Percentiles rank a stretch among this genome's conserved stretches.
Conservation (phyloP, 805 yeast genomes). For the Lachancea meyersii region DNA sequence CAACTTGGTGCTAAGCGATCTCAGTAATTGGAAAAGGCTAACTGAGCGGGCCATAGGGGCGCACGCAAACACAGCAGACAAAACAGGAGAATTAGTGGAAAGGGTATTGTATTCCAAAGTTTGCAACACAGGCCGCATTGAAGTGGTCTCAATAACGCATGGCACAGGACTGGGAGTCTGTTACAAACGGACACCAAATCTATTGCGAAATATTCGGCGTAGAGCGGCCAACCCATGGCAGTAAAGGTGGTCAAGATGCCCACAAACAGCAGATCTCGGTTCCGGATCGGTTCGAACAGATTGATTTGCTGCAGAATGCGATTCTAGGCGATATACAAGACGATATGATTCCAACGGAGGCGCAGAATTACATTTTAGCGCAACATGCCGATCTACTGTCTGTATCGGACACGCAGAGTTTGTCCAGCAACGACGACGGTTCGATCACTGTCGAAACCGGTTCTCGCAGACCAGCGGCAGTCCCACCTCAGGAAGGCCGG, state of each 20-base stretch:
- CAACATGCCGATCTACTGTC: slow-evolving; percentile 21
- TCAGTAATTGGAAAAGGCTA: background rate
- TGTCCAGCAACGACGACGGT: slow-evolving; percentile 25
- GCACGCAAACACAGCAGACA: background rate
- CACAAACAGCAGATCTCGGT: background rate
- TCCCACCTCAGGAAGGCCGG: no score
- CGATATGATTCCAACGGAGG: slow-evolving; percentile 14
- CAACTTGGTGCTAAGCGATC: background rate
- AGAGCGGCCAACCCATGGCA: slow-evolving; percentile 14
- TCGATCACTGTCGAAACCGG: slow-evolving; percentile 6
- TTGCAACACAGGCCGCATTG: no score
- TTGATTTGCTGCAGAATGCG: slow-evolving; percentile 17
- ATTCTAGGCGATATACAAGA: slow-evolving; percentile 19
- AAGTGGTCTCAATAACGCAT: slow-evolving; percentile 1
- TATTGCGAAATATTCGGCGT: slow-evolving; percentile 28
- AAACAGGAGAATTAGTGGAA: background rate
- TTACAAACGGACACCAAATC: slow-evolving; percentile 13
- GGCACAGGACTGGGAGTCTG: slow-evolving; percentile 3
- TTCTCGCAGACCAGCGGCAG: no score
- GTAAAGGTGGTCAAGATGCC: background rate
- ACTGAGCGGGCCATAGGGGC: background rate
- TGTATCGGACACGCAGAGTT: slow-evolving; percentile 28
- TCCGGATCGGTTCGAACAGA: slow-evolving; percentile 23
- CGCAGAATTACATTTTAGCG: slow-evolving; percentile 17
- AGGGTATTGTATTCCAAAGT: no score